Evolutionary conservation across 352 stramenopile genomes (phyloP), one percentile per base, ranked within the genome.

Genomic region (Phytopythium chamaehyphon): DNA sequence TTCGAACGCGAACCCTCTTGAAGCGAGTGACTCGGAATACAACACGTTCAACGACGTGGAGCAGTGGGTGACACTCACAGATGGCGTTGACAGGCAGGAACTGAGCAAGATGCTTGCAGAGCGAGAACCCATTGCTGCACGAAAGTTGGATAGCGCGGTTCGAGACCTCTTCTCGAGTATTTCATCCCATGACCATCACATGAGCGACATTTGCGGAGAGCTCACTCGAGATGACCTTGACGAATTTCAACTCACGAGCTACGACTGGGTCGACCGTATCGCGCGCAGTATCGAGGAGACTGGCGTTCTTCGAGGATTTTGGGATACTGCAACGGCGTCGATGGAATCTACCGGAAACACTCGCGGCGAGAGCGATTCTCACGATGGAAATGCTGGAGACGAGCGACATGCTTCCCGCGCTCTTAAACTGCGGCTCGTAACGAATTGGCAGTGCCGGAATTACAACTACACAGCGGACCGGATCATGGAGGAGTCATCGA

Each of bases 401-500:
- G 51, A 62, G 23, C 35, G 28, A 36, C 59, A 71, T 23, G 26
- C 6, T 11, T 16, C 42, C 3, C 15, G 48, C 12, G 15, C 38
- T 5, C 40, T 44, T 22, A 61, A 61, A 21, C 36, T 86, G 2
- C 61, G 67, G 8, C 51, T 86, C 9, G 53, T 83, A 22, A 83
- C 73, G 47, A 59, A 83, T 33, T 85, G 73, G 73, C 68, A 69
- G 49, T 85, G 73, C 63, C 68, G 73, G 22, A 73, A 75, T 48
- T 85, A 83, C 61, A 47, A 60, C 40, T 85, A 82, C 61, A 83
- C 71, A 11, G 70, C 74, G 15, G 71, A 82, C 47, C 62, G 66
- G 14, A 47, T 86, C 22, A 47, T 83, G 14, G 74, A 86, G 49
- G 74, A 86, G 58, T 79, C 71, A 40, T 82, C 71, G 48, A 83